These are phyloP conservation scores for Gossypium stocksii DNA, from an alignment of 345 rosid species.

Conservation along the genomic window DNA sequence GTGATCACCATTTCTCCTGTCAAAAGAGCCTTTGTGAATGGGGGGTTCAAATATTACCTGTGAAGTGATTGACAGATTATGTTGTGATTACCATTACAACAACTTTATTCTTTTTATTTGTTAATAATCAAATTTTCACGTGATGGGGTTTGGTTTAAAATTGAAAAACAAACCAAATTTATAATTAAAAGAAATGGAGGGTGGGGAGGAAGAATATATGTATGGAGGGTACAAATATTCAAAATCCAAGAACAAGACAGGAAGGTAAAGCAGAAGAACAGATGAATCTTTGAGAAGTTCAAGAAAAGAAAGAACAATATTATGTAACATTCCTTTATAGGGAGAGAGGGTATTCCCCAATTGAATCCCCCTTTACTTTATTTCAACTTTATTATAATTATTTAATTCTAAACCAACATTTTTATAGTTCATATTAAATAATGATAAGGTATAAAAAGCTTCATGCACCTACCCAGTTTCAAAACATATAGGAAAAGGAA, in stretches of 20 bases:
- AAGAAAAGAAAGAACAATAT: slow-evolving; percentile 35
- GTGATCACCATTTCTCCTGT: slow-evolving; percentile 53
- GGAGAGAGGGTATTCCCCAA: slow-evolving; percentile 42
- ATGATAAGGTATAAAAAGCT: not conserved
- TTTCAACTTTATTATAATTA: not conserved
- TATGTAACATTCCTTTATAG: slow-evolving; percentile 58
- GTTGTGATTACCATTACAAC: slow-evolving; percentile 9
- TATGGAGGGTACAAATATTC: slow-evolving; percentile 22
- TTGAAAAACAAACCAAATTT: not conserved
- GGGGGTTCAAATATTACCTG: slow-evolving; percentile 19
- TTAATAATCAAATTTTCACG: slow-evolving; percentile 32
- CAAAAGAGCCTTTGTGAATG: slow-evolving; percentile 47
- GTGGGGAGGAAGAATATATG: slow-evolving; percentile 7
- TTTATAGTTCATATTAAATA: not conserved
- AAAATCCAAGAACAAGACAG: slow-evolving; percentile 46
- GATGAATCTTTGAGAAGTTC: slow-evolving; percentile 67
- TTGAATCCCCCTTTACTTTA: slow-evolving; percentile 32
- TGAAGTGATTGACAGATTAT: not conserved
- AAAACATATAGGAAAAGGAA: not conserved
- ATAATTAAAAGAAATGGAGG: not conserved
- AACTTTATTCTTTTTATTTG: not conserved
- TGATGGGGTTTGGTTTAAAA: slow-evolving; percentile 27
- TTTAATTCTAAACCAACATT: not conserved
- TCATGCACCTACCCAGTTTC: slow-evolving; percentile 11
- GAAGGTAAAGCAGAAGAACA: slow-evolving; percentile 37